Base-by-base conservation (phyloP, 2,329 filamentous ascomycete species). In the Aspergillus neotritici region DNA sequence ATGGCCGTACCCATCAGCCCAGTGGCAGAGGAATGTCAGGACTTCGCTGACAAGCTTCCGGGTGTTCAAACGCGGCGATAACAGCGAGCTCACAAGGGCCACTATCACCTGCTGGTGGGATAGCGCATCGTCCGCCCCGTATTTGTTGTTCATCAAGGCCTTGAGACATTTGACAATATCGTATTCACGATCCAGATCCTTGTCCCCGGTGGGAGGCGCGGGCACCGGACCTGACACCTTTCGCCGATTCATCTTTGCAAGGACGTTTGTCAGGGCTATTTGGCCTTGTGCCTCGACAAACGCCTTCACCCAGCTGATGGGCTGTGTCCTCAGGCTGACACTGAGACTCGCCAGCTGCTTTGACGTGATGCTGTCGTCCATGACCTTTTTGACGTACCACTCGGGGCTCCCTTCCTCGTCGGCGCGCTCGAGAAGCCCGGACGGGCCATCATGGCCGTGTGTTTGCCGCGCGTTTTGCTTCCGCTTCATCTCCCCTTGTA, bases 121-220 rank as follows among this genome's bases (percentile, higher is more conserved):
- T 44, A 98, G 75, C 13, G 93, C 93, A 76, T 98, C 90, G 63
- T 98, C 93, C 49, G 93, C 93, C 49, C 93, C 93, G 65, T 94
- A 97, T 65, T 95, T 96, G 78, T 96, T 98, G 80, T 98, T 98
- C 86, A 97, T 94, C 45, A 97, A 71, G 28, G 90, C 89, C 73
- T 97, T 97, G 46, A 98, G 70, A 71, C 93, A 97, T 71, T 98
- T 98, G 63, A 95, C 82, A 50, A 98, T 95, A 62, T 97, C 93
- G 64, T 97, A 97, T 69, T 95, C 90, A 54, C 86, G 82, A 61
- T 96, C 90, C 38, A 93, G 75, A 60, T 91, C 87, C 64, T 86
- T 88, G 56, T 94, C 88, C 45, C 72, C 78, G 66, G 71, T 68
- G 21, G 74, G 79, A 29, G 74, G 67, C 4, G 81, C 78, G 16